Evolutionary conservation across 1,139 yeast species (phyloP).

Genomic region (Blastobotrys arbuscula): DNA sequence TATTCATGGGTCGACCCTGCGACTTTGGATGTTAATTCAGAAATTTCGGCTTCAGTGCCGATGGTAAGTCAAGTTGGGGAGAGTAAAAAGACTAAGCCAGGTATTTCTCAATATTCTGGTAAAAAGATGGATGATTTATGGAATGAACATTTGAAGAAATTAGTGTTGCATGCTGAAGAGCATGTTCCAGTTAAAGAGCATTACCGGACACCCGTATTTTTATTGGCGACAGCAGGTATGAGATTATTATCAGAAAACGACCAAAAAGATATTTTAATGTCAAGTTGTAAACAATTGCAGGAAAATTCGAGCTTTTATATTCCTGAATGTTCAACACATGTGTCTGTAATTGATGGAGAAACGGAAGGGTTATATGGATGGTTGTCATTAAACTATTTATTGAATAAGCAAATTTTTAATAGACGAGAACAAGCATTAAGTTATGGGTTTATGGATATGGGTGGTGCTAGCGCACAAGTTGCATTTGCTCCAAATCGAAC

Average conservation of each 20-base stretch:
- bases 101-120: conserved; percentile 52
- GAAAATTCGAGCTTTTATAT: conserved; percentile 51
- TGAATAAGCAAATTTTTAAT: conserved; percentile 22
- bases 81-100: conserved; percentile 61
- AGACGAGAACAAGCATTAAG: conserved; percentile 43
- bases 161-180: conserved; percentile 50
- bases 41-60: conserved; percentile 2
- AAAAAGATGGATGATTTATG: conserved; percentile 44
- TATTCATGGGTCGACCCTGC: conserved; percentile 48
- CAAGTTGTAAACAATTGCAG: conserved; percentile 49
- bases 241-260: conserved; percentile 54
- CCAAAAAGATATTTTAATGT: conserved; percentile 46
- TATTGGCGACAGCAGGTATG: conserved; percentile 86
- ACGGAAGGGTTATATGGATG: conserved; percentile 77
- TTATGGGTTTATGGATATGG: conserved; percentile 73
- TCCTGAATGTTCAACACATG: conserved; percentile 45
- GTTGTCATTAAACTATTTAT: conserved; percentile 65
- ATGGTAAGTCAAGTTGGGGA: conserved; percentile 38
- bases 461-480: conserved; percentile 78
- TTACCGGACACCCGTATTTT: conserved; percentile 63
- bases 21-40: neutral
- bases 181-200: conserved; percentile 64
- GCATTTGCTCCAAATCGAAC: conserved; percentile 63
- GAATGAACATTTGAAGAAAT: conserved; percentile 49
- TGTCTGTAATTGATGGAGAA: conserved; percentile 67